Percentiles rank a stretch among this genome's conserved stretches.
Evolutionary conservation across 169 alveolate genomes (phyloP).

Genomic region (Plasmodium fragile): DNA sequence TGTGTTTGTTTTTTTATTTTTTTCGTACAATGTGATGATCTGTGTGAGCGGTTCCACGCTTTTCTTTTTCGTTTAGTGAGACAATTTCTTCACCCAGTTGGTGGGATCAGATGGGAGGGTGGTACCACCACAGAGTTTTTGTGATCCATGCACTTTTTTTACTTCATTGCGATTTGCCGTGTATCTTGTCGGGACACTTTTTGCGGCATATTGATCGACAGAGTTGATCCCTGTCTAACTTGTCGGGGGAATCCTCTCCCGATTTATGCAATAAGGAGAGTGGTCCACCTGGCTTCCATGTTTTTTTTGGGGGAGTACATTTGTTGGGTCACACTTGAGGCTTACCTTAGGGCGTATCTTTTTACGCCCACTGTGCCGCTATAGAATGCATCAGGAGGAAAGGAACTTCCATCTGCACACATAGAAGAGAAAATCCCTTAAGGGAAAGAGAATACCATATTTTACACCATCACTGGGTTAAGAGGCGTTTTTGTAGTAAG

Average conservation of each 20-base stretch:
- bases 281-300: not conserved
- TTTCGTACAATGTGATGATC: not conserved
- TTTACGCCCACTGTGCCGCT: not conserved
- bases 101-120: not conserved
- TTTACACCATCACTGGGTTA: not conserved
- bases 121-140: not conserved
- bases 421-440: not conserved
- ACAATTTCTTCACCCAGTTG: not conserved
- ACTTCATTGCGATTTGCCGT: not conserved
- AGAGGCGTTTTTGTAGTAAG: not conserved
- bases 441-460: not conserved
- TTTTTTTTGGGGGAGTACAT: not conserved
- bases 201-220: not conserved
- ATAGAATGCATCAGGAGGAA: not conserved
- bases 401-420: not conserved
- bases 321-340: too few species aligned
- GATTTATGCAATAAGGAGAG: not conserved
- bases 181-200: not conserved
- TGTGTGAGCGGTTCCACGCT: not conserved
- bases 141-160: not conserved
- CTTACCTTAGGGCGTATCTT: not conserved
- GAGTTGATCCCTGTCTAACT: not conserved
- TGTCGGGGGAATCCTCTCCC: not conserved
- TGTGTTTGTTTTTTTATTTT: not conserved
- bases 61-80: not conserved